Percentiles rank a stretch among this genome's conserved stretches.
Evolutionary conservation across 495 filamentous ascomycete genomes (phyloP).

Genomic region (Neurospora pannonica): DNA sequence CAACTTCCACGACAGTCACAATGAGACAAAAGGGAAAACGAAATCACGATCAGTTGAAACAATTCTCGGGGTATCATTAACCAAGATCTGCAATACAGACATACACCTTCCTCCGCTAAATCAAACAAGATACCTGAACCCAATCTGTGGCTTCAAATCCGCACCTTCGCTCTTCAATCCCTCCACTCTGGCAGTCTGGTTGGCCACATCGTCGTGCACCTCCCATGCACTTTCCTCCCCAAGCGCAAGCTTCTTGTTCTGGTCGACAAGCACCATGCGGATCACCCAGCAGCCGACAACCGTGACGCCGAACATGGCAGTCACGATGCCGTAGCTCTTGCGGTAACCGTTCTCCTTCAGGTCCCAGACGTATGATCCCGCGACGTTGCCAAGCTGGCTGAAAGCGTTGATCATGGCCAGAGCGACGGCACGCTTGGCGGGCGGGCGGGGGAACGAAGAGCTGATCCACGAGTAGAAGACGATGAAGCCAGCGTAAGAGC

Average conservation of each 20-base stretch:
- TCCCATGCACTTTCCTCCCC: conserved; percentile 21
- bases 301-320: conserved; percentile 58
- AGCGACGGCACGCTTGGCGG: conserved; percentile 69
- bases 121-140: conserved; percentile 10
- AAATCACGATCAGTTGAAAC: background rate
- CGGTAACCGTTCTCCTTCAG: conserved; percentile 28
- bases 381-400: conserved; percentile 61
- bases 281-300: conserved; percentile 35
- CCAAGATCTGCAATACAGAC: background rate
- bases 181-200: conserved; percentile 11
- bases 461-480: conserved; percentile 70
- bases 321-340: conserved; percentile 39
- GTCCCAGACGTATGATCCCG: conserved; percentile 67
- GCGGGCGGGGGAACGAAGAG: conserved; percentile 64
- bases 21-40: background rate
- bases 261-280: conserved; percentile 48
- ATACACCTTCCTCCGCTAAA: background rate
- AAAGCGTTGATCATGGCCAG: conserved; percentile 71
- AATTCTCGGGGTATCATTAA: background rate
- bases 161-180: conserved; percentile 1
- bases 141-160: background rate
- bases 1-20: background rate
- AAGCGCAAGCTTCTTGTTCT: conserved; percentile 60
- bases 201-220: conserved; percentile 13
- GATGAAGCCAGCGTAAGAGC: conserved; percentile 56